These are phyloP conservation scores for Akebia trifoliata DNA, from an alignment of 164 flowering plant genomes.

Conservation along the genomic window DNA sequence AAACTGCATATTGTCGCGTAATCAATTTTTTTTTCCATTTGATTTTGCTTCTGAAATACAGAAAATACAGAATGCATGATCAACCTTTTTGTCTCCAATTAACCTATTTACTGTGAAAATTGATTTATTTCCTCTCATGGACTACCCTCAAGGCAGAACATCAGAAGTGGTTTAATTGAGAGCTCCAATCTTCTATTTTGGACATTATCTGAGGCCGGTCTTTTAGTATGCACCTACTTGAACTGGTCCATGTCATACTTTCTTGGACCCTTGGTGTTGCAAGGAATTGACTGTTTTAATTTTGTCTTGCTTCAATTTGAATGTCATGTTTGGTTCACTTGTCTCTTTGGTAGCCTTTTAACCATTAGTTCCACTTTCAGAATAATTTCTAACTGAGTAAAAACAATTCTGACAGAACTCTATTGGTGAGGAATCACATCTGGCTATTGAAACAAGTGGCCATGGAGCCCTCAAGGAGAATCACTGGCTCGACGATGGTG, in stretches of 20 bases:
- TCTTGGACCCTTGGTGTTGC: neutral
- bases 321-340: neutral
- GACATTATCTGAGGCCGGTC: neutral
- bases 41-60: no score
- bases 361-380: neutral
- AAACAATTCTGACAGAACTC: constrained; percentile 57
- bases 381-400: neutral
- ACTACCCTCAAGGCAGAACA: no score
- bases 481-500: constrained; percentile 99
- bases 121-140: no score
- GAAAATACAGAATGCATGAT: no score
- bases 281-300: neutral
- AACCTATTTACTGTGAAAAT: no score
- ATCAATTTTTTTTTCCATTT: neutral
- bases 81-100: no score
- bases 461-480: constrained; percentile 99
- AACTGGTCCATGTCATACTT: neutral
- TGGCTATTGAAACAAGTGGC: constrained; percentile 99
- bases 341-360: neutral
- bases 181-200: no score
- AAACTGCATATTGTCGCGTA: neutral
- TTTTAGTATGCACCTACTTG: neutral
- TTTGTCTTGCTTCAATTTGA: neutral
- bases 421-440: constrained; percentile 86
- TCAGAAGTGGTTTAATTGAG: no score